Percentiles rank a stretch among this genome's conserved stretches.
phyloP scores from a whole-genome alignment of 148 eudicot species.

The Rhododendron ferrugineum region DNA sequence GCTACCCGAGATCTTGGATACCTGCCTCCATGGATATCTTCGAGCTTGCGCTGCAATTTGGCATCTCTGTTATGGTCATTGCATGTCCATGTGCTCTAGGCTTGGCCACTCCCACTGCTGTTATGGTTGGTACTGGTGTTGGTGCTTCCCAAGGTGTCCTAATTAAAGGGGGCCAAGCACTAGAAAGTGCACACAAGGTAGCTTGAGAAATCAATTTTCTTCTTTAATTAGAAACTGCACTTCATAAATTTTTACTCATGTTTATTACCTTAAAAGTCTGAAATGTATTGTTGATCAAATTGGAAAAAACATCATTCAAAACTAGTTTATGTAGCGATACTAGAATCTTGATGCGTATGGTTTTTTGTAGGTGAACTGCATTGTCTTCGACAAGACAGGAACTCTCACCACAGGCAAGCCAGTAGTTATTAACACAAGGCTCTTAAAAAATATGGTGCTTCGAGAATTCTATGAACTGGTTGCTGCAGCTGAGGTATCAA shows the following conservation, averaged over 20 bases:
- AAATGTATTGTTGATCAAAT: background rate
- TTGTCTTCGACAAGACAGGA: conserved; percentile 94
- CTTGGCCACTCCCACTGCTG: conserved; percentile 96
- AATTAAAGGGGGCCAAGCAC: conserved; percentile 94
- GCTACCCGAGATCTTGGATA: conserved; percentile 83
- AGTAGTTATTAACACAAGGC: conserved; percentile 60
- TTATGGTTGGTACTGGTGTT: conserved; percentile 99
- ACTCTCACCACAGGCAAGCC: conserved; percentile 93
- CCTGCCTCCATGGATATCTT: conserved; percentile 91
- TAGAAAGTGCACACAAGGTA: conserved; percentile 93
- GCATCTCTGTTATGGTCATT: conserved; percentile 96
- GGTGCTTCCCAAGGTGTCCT: conserved; percentile 99
- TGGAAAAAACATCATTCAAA: background rate
- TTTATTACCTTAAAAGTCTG: background rate
- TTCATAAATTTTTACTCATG: background rate
- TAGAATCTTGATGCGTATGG: background rate
- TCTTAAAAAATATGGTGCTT: conserved; percentile 59
- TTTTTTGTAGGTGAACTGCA: background rate
- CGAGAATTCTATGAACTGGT: conserved; percentile 63
- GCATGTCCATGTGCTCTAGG: conserved; percentile 99
- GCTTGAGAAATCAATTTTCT: background rate
- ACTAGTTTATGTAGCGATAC: no score
- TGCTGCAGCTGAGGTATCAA: conserved; percentile 84
- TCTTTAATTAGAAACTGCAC: background rate
- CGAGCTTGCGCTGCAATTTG: conserved; percentile 91